These are phyloP conservation scores for Bipolaris zeicola DNA, from an alignment of 2,329 filamentous ascomycete genomes.

Conservation along the genomic window DNA sequence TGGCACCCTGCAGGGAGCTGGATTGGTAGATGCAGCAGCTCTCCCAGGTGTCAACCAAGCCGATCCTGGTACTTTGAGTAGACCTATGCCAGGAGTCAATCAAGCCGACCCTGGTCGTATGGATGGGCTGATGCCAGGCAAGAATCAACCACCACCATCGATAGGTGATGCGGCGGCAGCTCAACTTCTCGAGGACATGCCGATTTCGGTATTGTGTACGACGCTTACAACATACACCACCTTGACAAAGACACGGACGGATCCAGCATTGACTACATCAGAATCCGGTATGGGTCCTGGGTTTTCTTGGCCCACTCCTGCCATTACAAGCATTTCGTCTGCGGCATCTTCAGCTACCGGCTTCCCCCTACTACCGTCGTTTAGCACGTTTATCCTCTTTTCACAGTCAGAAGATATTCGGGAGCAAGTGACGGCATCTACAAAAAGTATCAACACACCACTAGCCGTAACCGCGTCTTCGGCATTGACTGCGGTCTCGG, in stretches of 20 bases:
- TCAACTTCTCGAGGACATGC: not conserved
- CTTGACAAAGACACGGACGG: not conserved
- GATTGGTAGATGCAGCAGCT: not conserved
- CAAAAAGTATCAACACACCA: not conserved
- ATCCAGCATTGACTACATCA: not conserved
- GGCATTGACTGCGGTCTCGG: not conserved
- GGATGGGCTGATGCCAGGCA: conserved; percentile 10
- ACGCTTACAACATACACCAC: not conserved
- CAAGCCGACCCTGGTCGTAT: conserved; percentile 5
- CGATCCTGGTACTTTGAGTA: not conserved
- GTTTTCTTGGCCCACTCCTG: not conserved
- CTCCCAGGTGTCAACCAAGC: conserved; percentile 15
- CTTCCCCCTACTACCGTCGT: not conserved
- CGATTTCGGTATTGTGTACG: not conserved
- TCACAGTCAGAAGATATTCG: conserved; percentile 7
- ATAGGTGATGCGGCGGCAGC: conserved; percentile 2
- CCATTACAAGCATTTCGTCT: not conserved
- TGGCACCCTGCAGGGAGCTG: not conserved
- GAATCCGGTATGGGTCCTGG: too few species aligned
- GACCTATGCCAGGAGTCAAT: conserved; percentile 15
- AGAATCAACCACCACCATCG: conserved; percentile 14
- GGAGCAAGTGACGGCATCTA: conserved; percentile 3
- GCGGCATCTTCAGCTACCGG: not conserved
- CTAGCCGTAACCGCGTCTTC: not conserved
- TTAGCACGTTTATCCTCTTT: conserved; percentile 10